phyloP scores from a whole-genome alignment of 2,329 filamentous ascomycete species.

The Penicillium sp. region DNA sequence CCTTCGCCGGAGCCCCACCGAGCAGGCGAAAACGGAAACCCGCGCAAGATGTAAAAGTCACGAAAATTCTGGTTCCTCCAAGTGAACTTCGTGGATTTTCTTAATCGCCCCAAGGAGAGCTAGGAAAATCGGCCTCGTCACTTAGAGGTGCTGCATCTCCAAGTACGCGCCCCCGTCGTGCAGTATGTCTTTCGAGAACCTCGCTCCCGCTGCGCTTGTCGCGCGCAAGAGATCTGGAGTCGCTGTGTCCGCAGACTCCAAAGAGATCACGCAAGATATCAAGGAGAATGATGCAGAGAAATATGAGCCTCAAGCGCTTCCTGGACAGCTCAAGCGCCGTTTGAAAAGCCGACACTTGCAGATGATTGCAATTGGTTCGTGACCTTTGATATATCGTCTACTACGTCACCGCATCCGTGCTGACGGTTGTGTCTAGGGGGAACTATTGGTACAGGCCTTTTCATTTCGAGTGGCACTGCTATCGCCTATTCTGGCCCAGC shows the following conservation, averaged over 20 bases:
- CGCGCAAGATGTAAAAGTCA: background rate
- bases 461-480: conserved; percentile 64
- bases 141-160: background rate
- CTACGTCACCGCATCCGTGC: background rate
- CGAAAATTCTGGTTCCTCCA: no score
- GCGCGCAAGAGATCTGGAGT: background rate
- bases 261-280: conserved; percentile 14
- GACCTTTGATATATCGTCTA: background rate
- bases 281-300: conserved; percentile 13
- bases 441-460: conserved; percentile 53
- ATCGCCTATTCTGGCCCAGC: conserved; percentile 63
- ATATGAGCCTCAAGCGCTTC: conserved; percentile 3
- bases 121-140: background rate
- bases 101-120: background rate
- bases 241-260: conserved; percentile 10
- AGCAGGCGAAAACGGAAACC: conserved; percentile 3
- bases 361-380: conserved; percentile 27
- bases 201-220: conserved; percentile 5
- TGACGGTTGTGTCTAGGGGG: conserved; percentile 17
- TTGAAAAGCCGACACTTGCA: conserved; percentile 25
- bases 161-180: background rate
- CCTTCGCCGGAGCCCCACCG: conserved; percentile 3
- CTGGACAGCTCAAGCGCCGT: conserved; percentile 23
- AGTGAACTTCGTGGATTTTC: background rate
- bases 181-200: conserved; percentile 16